Percentiles rank a stretch among this genome's conserved stretches.
These are phyloP conservation scores for Raphanus hybrid DNA, from an alignment of 441 rosid genomes.

Conservation along the genomic window DNA sequence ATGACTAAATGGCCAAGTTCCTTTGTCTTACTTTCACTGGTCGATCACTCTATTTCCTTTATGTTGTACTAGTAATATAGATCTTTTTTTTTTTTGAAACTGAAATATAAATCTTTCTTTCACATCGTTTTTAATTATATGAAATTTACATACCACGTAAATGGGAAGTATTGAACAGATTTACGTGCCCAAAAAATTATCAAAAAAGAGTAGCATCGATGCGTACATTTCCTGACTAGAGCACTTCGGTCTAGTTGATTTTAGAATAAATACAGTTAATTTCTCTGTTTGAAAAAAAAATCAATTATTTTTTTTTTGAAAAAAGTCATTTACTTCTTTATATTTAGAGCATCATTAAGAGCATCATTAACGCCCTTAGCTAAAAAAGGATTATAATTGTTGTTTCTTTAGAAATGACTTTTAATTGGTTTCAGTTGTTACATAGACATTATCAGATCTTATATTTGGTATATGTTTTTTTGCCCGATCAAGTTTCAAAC, in stretches of 20 bases:
- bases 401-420: too few relatives aligned
- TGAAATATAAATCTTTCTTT: slow-evolving; percentile 14
- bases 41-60: slow-evolving; percentile 13
- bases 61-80: slow-evolving; percentile 33
- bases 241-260: background rate
- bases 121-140: background rate
- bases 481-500: too few relatives aligned
- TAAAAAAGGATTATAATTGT: too few relatives aligned
- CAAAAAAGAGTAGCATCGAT: background rate
- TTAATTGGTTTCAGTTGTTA: too few relatives aligned
- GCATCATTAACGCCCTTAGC: too few relatives aligned
- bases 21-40: slow-evolving; percentile 24
- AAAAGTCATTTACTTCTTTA: too few relatives aligned
- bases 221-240: background rate
- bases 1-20: slow-evolving; percentile 27
- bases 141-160: slow-evolving; percentile 17
- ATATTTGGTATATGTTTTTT: too few relatives aligned
- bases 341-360: too few relatives aligned
- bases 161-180: background rate
- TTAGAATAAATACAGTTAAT: background rate
- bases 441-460: too few relatives aligned
- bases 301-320: too few relatives aligned
- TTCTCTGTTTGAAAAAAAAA: too few relatives aligned
- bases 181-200: background rate
- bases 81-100: background rate